Conservation (phyloP, 2,329 filamentous ascomycete species). For the Tolypocladium tundrense region DNA sequence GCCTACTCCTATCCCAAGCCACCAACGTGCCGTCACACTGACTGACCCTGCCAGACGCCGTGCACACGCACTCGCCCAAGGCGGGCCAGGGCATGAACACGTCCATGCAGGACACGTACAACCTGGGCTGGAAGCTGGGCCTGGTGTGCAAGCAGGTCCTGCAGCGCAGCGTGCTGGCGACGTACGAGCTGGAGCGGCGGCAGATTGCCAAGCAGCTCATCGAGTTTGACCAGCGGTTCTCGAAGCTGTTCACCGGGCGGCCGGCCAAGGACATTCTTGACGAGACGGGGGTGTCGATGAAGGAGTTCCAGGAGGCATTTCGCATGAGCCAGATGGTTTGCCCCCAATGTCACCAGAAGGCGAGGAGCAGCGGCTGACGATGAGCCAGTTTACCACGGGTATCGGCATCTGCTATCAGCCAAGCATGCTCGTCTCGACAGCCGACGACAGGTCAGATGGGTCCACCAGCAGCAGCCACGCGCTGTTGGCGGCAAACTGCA, state of each 20-base stretch:
- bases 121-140: slow-evolving; percentile 47
- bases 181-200: slow-evolving; percentile 42
- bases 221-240: slow-evolving; percentile 49
- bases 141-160: slow-evolving; percentile 33
- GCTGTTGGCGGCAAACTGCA: slow-evolving; percentile 1
- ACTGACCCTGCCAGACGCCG: slow-evolving; percentile 32
- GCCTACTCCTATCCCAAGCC: neutral
- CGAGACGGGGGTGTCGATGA: slow-evolving; percentile 45
- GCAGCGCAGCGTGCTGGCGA: slow-evolving; percentile 31
- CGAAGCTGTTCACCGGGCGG: slow-evolving; percentile 43
- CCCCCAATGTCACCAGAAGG: neutral
- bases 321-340: slow-evolving; percentile 37
- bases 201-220: slow-evolving; percentile 57
- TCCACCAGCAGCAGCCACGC: neutral
- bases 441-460: slow-evolving; percentile 5
- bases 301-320: slow-evolving; percentile 51
- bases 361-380: neutral
- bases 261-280: slow-evolving; percentile 40
- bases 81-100: slow-evolving; percentile 66
- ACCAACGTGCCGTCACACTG: slow-evolving; percentile 26
- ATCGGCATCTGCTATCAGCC: slow-evolving; percentile 6
- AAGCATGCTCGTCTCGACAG: slow-evolving; percentile 3
- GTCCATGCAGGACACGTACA: slow-evolving; percentile 52
- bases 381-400: slow-evolving; percentile 14
- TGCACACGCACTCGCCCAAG: slow-evolving; percentile 46